phyloP scores from a whole-genome alignment of 371 early-diverging fungal genomes.

The Batrachochytrium dendrobatidis region DNA sequence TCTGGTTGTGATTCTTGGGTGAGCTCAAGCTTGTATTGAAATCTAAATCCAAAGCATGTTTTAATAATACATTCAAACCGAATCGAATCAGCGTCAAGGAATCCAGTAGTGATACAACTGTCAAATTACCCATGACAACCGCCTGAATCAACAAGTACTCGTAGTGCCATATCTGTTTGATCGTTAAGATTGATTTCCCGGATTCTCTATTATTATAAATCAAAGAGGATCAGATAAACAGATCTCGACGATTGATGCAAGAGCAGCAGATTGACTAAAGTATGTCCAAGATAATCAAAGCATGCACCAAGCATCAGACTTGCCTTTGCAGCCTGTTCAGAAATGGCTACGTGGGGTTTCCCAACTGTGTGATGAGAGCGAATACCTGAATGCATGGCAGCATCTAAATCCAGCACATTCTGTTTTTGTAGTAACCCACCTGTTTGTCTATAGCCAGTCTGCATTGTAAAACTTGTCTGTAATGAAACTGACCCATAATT shows the following conservation, averaged over 20 bases:
- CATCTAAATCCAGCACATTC: not conserved
- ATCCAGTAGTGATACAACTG: no score
- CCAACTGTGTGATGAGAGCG: not conserved
- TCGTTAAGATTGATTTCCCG: conserved; percentile 52
- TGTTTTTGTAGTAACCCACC: not conserved
- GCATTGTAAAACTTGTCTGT: not conserved
- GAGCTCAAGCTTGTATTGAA: conserved; percentile 85
- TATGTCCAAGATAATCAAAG: not conserved
- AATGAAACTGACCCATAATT: not conserved
- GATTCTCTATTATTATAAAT: conserved; percentile 67
- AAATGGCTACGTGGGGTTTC: not conserved
- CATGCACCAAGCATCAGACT: not conserved
- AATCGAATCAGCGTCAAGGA: no score
- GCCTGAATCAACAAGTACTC: conserved; percentile 86
- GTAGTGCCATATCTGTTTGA: conserved; percentile 54
- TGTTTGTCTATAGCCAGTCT: not conserved
- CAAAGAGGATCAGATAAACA: no score
- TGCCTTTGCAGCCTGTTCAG: not conserved
- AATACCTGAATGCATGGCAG: not conserved
- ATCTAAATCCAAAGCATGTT: no score
- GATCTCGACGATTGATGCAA: no score
- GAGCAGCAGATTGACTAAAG: not conserved
- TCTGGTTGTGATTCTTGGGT: conserved; percentile 63
- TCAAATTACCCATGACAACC: conserved; percentile 98
- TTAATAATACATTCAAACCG: no score